A percentile compares a stretch with the other conserved stretches of the same genome.
These are phyloP conservation scores for Pelomyxa schiedti DNA, from an alignment of 78 protist genomes.

Conservation along the genomic window DNA sequence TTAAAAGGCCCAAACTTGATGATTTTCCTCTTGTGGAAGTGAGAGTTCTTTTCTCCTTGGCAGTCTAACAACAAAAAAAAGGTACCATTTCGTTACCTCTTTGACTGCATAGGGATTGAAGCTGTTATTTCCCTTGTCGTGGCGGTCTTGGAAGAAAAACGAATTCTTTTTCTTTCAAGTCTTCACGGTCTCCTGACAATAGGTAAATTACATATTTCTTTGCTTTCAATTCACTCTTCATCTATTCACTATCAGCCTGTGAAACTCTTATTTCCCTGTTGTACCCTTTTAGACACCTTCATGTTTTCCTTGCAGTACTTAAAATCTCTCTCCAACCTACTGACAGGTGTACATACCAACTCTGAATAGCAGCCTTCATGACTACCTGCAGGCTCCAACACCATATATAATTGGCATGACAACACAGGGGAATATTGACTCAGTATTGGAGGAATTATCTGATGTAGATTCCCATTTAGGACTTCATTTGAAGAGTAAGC, in stretches of 20 bases:
- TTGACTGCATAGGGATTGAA: neutral
- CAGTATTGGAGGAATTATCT: too few relatives aligned
- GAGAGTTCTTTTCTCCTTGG: too few relatives aligned
- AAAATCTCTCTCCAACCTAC: too few relatives aligned
- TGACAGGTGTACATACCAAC: constrained; percentile 46
- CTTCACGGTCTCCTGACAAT: neutral
- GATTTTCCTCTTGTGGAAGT: neutral
- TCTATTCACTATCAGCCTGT: too few relatives aligned
- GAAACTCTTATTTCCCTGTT: neutral
- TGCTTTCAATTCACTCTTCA: too few relatives aligned
- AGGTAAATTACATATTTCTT: too few relatives aligned
- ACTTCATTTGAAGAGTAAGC: too few relatives aligned
- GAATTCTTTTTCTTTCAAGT: neutral
- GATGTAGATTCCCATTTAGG: too few relatives aligned
- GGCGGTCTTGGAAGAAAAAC: neutral
- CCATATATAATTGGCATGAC: constrained; percentile 38
- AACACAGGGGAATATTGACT: too few relatives aligned
- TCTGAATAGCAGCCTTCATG: constrained; percentile 19
- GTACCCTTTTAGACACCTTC: neutral
- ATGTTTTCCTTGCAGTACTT: too few relatives aligned
- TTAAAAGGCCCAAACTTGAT: neutral
- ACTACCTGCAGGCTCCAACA: constrained; percentile 52
- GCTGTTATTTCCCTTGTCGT: neutral
- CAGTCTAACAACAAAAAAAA: too few relatives aligned
- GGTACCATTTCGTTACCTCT: neutral